These are phyloP conservation scores for Sugiyamaella valdiviana DNA, from an alignment of 805 yeast species.

Conservation along the genomic window DNA sequence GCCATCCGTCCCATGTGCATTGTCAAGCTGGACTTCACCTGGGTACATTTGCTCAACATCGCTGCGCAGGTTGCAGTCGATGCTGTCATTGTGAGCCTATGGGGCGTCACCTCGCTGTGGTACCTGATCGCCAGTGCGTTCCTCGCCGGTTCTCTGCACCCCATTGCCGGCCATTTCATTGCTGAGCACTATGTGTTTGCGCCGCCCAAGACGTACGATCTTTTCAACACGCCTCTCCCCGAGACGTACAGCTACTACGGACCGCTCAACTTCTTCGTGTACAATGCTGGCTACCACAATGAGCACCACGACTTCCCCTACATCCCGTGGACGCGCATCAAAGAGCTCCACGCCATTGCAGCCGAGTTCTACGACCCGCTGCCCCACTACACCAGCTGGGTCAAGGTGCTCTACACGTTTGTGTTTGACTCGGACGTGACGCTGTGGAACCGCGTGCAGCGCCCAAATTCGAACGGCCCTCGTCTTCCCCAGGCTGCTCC, in stretches of 20 bases:
- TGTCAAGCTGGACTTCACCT: slow-evolving; percentile 66
- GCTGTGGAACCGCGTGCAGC: slow-evolving; percentile 76
- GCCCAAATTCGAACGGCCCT: slow-evolving; percentile 28
- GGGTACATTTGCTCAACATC: slow-evolving; percentile 66
- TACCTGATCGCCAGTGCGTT: slow-evolving; percentile 74
- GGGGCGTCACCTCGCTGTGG: slow-evolving; percentile 58
- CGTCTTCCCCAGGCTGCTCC: slow-evolving; percentile 1
- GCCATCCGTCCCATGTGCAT: slow-evolving; percentile 87
- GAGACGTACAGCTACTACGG: slow-evolving; percentile 93
- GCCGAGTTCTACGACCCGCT: slow-evolving; percentile 74
- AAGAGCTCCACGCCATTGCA: slow-evolving; percentile 59
- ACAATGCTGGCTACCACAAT: slow-evolving; percentile 92
- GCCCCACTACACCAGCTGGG: slow-evolving; percentile 75
- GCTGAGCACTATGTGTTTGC: slow-evolving; percentile 85
- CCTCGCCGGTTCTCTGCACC: slow-evolving; percentile 87
- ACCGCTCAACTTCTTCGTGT: slow-evolving; percentile 63
- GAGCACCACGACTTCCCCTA: slow-evolving; percentile 96
- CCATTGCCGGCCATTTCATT: slow-evolving; percentile 91
- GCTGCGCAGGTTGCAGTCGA: slow-evolving; percentile 55
- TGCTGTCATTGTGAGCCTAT: slow-evolving; percentile 45
- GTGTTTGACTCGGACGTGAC: slow-evolving; percentile 59
- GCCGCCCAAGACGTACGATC: slow-evolving; percentile 42
- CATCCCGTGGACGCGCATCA: slow-evolving; percentile 81
- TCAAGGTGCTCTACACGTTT: slow-evolving; percentile 66
- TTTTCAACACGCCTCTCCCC: slow-evolving; percentile 33